Evolutionary conservation across 1,139 yeast genomes (phyloP), one percentile per base, ranked within the genome.

Genomic region (Nakaseomyces uthaithaninus): DNA sequence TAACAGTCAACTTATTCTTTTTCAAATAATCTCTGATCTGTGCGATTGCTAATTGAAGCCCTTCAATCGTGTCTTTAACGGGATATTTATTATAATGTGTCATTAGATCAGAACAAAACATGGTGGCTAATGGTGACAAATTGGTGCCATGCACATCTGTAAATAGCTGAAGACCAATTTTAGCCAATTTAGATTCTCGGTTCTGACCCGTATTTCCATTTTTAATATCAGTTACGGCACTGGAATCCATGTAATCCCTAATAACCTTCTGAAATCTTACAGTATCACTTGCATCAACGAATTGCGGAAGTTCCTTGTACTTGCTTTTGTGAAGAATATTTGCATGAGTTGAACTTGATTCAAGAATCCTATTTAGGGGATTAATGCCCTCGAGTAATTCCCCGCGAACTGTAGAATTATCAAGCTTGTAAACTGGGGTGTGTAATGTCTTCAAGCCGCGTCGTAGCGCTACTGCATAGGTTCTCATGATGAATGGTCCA

Each of bases 161-260:
- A 39, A 55, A 57, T 16, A 56, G 38, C 27, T 53, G 53, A 19
- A 55, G 41, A 2, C 59, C 60, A 33, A 55, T 47, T 24, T 48
- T 51, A 2, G 56, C 53, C 37, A 57, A 36, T 18, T 53, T 54
- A 11, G 38, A 27, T 4, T 41, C 30, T 3, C 45, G 38, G 40
- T 46, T 37, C 9, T 25, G 28, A 18, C 44, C 46, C 4, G 37
- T 26, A 3, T 33, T 20, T 18, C 33, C 35, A 16, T 36, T 39
- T 16, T 33, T 40, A 11, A 46, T 49, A 31, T 52, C 52, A 22
- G 44, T 42, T 24, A 45, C 19, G 28, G 55, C 54, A 12, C 49
- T 25, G 5, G 51, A 40, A n/a, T 49, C 52, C 27, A 49, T 19
- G 23, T 47, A 45, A 26, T 54, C 55, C 20, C 50, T 42, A 3